Evolutionary conservation across 768 basidiomycete genomes (phyloP).

Genomic region (Phylloporus sp.): DNA sequence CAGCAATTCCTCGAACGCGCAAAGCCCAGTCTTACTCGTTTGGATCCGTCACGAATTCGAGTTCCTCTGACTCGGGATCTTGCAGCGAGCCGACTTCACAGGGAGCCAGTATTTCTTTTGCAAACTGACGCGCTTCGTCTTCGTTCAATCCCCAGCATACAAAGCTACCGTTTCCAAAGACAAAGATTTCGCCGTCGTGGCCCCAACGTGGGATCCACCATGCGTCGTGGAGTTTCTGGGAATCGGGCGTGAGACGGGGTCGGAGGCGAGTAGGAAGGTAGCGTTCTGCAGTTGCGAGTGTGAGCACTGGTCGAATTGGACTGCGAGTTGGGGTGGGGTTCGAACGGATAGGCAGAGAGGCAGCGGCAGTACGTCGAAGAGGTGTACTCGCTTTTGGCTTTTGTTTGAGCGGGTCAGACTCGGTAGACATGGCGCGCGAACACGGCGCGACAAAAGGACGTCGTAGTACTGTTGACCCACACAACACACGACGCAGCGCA

Average conservation of each 20-base stretch:
- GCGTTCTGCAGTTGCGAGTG: conserved; percentile 78
- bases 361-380: conserved; percentile 76
- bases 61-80: conserved; percentile 79
- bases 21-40: conserved; percentile 56
- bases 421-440: conserved; percentile 15
- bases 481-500: conserved; percentile 10
- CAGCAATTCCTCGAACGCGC: background rate
- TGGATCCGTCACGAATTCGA: conserved; percentile 90
- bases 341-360: conserved; percentile 77
- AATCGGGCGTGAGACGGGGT: conserved; percentile 46
- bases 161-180: conserved; percentile 83
- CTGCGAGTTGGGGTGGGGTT: conserved; percentile 84
- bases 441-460: background rate
- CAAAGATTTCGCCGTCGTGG: conserved; percentile 74
- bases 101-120: conserved; percentile 52
- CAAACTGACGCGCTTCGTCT: conserved; percentile 65
- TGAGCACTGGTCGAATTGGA: conserved; percentile 70
- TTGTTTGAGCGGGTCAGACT: conserved; percentile 37
- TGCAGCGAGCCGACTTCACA: conserved; percentile 61
- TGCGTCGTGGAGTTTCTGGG: conserved; percentile 65
- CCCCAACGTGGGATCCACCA: conserved; percentile 79
- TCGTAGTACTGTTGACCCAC: background rate
- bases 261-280: conserved; percentile 67
- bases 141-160: conserved; percentile 89
- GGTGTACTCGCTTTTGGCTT: conserved; percentile 83